Evolutionary conservation across 805 yeast genomes (phyloP), one percentile per base, ranked within the genome.

Genomic region (Spathaspora passalidarum): DNA sequence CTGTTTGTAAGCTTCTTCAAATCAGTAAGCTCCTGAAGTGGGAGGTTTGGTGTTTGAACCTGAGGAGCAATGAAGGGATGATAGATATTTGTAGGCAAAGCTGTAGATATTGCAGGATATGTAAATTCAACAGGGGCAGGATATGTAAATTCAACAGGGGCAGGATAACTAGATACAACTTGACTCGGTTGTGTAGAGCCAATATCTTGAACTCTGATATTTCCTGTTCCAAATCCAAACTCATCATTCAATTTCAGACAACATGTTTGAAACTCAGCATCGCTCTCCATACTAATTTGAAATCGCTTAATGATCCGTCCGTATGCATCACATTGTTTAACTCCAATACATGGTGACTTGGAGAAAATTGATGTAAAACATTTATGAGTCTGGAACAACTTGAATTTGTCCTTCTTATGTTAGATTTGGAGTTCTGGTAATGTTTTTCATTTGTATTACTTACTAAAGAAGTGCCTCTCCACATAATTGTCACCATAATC

Each of bases 281-380:
- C 40, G 34, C 38, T 38, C 32, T 35, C 39, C 46, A 65, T 57
- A 8, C 62, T 56, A 3, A 65, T 50, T 48, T 67, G 72, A 49
- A 66, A 63, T 23, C 71, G 47, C 22, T 54, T 54, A 14, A 55
- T 13, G 2, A 60, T 42, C 9, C 41, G 44, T 1, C 68, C 67
- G 10, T 43, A 40, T 8, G 48, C 39, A 43, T 54, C 57, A 3
- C 51, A 32, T 21, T 56, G 53, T 46, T 66, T 67, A 48, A 63
- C 53, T 1, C 68, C 69, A 8, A 67, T 45, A 8, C 63, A 56
- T 1, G 70, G 70, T 32, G 38, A 56, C 32, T 54, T 55, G 3
- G 57, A 47, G 10, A 60, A 49, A 14, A 61, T 50, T 8, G 61
- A 48, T 2, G 50, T 46, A 5, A 50, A 46, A 32, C 46, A 32